Evolutionary conservation across 192 early-diverging fungal genomes (phyloP), one percentile per base, ranked within the genome.

Genomic region (Rhizophagus prolifer): DNA sequence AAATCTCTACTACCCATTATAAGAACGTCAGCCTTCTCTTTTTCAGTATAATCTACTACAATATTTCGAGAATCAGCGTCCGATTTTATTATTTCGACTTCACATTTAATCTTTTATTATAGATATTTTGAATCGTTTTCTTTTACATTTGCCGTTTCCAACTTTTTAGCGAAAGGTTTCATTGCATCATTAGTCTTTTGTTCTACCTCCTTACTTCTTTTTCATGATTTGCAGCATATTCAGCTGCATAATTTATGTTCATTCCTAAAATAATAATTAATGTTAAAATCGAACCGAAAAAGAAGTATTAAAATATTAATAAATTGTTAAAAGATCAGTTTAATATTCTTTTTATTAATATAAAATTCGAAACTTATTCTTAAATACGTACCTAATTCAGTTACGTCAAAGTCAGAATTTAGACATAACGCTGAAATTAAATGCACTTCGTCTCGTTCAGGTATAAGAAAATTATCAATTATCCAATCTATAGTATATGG

Each of bases 1-100:
- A 84, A 61, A 30, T 81, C 77, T 30, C 83, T 75, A 31, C 78
- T 77, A 5, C 83, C 83, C 78, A 84, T 79, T 7, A 84, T 77
- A 34, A 84, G 69, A 26, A 82, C 74, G 58, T 84, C 81, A 6
- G 79, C 71, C 26, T 67, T 80, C 26, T 69, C 65, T 1, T 67
- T 47, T n/a, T 83, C 62, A 16, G 79, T 67, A 74, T 80, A 84
- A 9, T 82, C 65, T 4, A 84, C 79, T 8, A 84, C 25, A 12
- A 73, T 58, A 58, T 81, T 71, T 31, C 75, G 74, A 16, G 81
- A 34, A 13, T 83, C 70, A 1, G 47, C 38, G 3, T 58, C 41
- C 2, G 79, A 61, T 63, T 81, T 83, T 38, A 78, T 66, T 47
- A 75, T 34, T 59, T 78, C 70, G 3, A 61, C 28, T 25, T 75